Percentiles rank a stretch among this genome's conserved stretches.
Conservation (phyloP, 441 rosid species). For the Capsella rubella region DNA sequence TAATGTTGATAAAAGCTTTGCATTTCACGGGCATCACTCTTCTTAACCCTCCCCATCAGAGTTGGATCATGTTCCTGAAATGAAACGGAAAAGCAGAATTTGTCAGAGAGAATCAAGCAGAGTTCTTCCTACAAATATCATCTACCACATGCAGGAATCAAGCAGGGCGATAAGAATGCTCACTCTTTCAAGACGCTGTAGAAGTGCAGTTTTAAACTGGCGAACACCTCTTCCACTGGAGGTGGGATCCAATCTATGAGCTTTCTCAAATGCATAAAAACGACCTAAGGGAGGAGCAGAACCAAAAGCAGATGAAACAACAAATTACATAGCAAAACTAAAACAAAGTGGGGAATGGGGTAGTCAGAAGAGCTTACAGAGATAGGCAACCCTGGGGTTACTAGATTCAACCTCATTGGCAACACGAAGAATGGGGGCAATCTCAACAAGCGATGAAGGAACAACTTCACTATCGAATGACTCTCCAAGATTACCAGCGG, state of each 20-base stretch:
- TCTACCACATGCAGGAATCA: constrained; percentile 21
- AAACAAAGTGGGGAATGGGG: not conserved
- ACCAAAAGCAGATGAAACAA: not conserved
- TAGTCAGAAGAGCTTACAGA: constrained; percentile 62
- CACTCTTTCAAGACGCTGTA: constrained; percentile 98
- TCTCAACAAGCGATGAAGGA: constrained; percentile 91
- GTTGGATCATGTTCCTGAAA: constrained; percentile 94
- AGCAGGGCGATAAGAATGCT: constrained; percentile 28
- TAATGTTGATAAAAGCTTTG: constrained; percentile 97
- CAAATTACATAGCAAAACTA: not conserved
- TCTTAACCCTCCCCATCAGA: constrained; percentile 80
- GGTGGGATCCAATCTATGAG: constrained; percentile 95
- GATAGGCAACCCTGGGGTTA: constrained; percentile 96
- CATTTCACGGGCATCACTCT: constrained; percentile 98
- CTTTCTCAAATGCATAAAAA: constrained; percentile 96
- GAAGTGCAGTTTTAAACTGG: constrained; percentile 97
- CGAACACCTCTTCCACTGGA: constrained; percentile 99
- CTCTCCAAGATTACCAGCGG: constrained; percentile 92
- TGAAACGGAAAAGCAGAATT: not conserved
- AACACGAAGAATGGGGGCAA: constrained; percentile 99
- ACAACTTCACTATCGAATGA: constrained; percentile 97
- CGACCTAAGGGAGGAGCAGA: constrained; percentile 64
- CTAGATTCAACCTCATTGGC: constrained; percentile 97
- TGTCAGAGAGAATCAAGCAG: not conserved
- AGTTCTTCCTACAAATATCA: not conserved